phyloP scores from a whole-genome alignment of 257 asterid species.

The Przewalskia tangutica region DNA sequence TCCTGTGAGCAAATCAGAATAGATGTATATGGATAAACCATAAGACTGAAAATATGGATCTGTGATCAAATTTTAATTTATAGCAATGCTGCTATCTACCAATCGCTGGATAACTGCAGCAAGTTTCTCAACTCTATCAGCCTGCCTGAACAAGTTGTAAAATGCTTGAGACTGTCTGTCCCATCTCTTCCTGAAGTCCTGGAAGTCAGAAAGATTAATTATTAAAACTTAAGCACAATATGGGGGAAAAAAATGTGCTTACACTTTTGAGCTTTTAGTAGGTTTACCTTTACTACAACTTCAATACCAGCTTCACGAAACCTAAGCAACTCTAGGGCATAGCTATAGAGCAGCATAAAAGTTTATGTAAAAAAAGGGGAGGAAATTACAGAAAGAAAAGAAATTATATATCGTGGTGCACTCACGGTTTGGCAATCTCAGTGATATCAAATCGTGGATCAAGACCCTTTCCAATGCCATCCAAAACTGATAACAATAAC shows the following conservation, averaged over 20 bases:
- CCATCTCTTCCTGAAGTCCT: slow-evolving; percentile 90
- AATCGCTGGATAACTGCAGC: slow-evolving; percentile 72
- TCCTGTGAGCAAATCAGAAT: slow-evolving; percentile 34
- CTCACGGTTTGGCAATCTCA: slow-evolving; percentile 97
- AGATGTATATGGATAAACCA: not conserved
- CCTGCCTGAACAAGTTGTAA: slow-evolving; percentile 88
- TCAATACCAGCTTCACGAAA: slow-evolving; percentile 97
- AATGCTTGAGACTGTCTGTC: slow-evolving; percentile 88
- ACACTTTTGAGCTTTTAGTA: not conserved
- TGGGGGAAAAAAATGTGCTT: not conserved
- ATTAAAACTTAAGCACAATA: not conserved
- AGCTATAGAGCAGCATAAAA: slow-evolving; percentile 30
- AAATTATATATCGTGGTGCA: not conserved
- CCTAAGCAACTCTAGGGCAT: slow-evolving; percentile 82
- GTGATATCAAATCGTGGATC: slow-evolving; percentile 98
- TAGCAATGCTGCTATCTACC: slow-evolving; percentile 30
- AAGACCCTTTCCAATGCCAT: slow-evolving; percentile 98
- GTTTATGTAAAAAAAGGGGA: not conserved
- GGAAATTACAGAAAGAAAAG: not conserved
- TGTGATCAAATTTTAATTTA: not conserved
- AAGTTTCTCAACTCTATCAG: slow-evolving; percentile 88
- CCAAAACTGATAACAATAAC: too few species aligned
- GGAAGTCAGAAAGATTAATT: slow-evolving; percentile 11
- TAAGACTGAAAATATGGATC: not conserved
- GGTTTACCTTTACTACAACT: slow-evolving; percentile 61